Conservation (phyloP, 192 early-diverging fungal species). For the Gonapodya sp. region DNA sequence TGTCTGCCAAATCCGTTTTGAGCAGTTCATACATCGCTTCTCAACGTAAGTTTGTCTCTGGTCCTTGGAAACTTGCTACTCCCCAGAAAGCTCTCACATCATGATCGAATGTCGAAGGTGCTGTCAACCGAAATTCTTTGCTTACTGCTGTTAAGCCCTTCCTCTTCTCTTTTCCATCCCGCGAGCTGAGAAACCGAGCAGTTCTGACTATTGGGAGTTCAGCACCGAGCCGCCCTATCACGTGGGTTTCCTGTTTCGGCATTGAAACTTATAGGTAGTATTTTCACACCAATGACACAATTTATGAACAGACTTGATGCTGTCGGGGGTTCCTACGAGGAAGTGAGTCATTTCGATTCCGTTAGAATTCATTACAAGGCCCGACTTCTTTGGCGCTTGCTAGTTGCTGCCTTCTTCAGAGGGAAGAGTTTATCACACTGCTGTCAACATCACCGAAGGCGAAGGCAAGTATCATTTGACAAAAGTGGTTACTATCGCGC, state of each 20-base stretch:
- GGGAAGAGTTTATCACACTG: constrained; percentile 61
- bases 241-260: background rate
- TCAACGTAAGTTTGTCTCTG: background rate
- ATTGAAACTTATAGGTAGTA: background rate
- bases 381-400: background rate
- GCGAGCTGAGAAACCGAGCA: constrained; percentile 69
- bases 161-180: constrained; percentile 88
- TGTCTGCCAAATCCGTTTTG: constrained; percentile 74
- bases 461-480: constrained; percentile 70
- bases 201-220: constrained; percentile 63
- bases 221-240: constrained; percentile 60
- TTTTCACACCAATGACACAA: background rate
- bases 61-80: background rate
- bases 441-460: constrained; percentile 76
- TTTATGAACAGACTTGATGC: constrained; percentile 75
- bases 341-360: constrained; percentile 42
- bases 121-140: background rate
- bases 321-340: constrained; percentile 73
- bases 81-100: background rate
- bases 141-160: constrained; percentile 34
- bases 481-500: constrained; percentile 81
- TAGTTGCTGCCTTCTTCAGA: constrained; percentile 20
- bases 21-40: constrained; percentile 60
- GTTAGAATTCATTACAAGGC: background rate
- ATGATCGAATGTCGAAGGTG: background rate